Conservation (phyloP, 2,329 filamentous ascomycete species). For the Arthrobotrys sphaeroides region DNA sequence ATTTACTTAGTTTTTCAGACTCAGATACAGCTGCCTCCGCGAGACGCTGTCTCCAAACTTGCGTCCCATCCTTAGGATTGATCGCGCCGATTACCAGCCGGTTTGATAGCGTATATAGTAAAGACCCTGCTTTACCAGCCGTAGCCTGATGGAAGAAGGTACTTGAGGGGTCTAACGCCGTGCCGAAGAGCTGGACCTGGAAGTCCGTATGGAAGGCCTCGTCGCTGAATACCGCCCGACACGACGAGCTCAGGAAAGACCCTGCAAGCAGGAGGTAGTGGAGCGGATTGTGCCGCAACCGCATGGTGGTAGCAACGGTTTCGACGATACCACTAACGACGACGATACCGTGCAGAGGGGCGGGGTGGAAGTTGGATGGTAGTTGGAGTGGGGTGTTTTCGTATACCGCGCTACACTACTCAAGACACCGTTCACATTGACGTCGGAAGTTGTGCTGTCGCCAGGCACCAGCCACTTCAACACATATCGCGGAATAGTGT, state of each 20-base stretch:
- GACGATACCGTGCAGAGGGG: conserved; percentile 18
- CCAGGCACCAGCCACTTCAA: conserved; percentile 32
- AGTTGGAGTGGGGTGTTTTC: conserved; percentile 38
- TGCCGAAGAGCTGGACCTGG: conserved; percentile 86
- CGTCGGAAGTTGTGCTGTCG: conserved; percentile 49
- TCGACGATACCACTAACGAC: conserved; percentile 4
- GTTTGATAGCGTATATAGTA: conserved; percentile 91
- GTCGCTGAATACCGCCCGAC: conserved; percentile 81
- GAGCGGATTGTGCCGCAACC: conserved; percentile 49
- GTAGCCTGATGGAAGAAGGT: conserved; percentile 95
- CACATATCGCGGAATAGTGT: conserved; percentile 4
- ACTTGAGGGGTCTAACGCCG: conserved; percentile 76
- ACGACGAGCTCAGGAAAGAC: conserved; percentile 64
- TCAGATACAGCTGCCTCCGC: conserved; percentile 62
- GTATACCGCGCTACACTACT: background rate
- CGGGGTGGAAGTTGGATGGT: conserved; percentile 14
- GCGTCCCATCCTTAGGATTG: conserved; percentile 82
- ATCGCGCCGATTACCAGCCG: conserved; percentile 84
- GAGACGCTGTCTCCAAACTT: conserved; percentile 87
- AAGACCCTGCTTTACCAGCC: conserved; percentile 80
- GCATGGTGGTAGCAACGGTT: conserved; percentile 35
- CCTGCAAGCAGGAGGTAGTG: conserved; percentile 57
- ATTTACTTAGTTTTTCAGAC: conserved; percentile 54
- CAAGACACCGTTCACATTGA: conserved; percentile 1
- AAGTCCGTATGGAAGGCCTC: conserved; percentile 93